Base-by-base conservation (phyloP, 1,284 basidiomycete species). In the Ceratobasidium sp. region DNA sequence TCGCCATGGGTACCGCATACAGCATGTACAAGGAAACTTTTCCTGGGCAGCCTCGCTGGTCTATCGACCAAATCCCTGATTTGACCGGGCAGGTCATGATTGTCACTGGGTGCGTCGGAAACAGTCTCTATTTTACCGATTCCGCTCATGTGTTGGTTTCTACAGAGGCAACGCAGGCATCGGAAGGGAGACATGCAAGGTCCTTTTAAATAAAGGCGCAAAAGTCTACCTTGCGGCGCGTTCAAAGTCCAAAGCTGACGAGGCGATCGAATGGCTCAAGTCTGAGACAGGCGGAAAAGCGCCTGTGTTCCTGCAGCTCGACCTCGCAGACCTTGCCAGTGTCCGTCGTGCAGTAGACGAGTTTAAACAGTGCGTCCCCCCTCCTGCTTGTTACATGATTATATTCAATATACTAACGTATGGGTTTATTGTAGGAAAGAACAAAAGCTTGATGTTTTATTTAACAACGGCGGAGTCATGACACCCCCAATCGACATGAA, bases 391-490 rank as follows among this genome's bases (percentile, higher is more conserved):
- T 16, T 29, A 39, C 37, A 39, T 39, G 5, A 9, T 29, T n/a
- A 39, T 5, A 54, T 19, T n/a, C 16, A 34, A n/a, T 37, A 16
- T 19, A 14, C 37, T 43, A 6, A 64, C 7, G 19, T 49, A 6
- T 7, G 16, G 37, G 16, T 11, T 53, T 2, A 31, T n/a, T 16
- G 13, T 43, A 86, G 83, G 75, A 84, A 86, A 76, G 88, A 88
- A 76, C 79, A 74, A 0, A 80, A 83, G 61, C 80, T 89, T 14
- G 83, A 88, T 77, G 80, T 86, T 13, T 81, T 89, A 7, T 86
- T 85, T 77, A 87, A 88, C 79, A 87, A 87, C 74, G 86, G 88
- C 1, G 90, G 89, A 5, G 84, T 92, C 13, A 88, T 87, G 87
- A 78, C 80, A 0, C 82, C 83, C 2, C 85, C 87, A 0, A 76